phyloP scores from a whole-genome alignment of 306 rosid genomes.

The Carpinus fangiana region DNA sequence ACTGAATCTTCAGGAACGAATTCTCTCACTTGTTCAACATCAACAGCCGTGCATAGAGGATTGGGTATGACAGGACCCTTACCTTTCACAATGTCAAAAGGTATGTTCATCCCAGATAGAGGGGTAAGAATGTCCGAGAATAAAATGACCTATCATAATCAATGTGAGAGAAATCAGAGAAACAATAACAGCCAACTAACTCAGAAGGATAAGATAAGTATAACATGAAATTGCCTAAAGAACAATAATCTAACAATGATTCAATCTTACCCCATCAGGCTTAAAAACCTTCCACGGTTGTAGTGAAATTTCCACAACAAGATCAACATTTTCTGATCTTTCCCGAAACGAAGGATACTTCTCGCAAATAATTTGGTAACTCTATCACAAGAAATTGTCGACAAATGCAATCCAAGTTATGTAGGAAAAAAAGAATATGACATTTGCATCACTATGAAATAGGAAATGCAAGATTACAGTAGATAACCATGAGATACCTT shows the following conservation, averaged over 20 bases:
- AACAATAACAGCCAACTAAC: constrained; percentile 8
- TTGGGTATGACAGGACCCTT: constrained; percentile 88
- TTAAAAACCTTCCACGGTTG: constrained; percentile 96
- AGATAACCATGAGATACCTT: constrained; percentile 1
- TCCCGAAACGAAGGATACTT: constrained; percentile 91
- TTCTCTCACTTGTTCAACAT: constrained; percentile 77
- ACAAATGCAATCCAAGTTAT: constrained; percentile 28
- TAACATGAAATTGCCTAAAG: not conserved
- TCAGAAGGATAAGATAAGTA: not conserved
- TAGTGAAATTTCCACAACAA: constrained; percentile 87
- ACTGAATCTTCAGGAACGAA: constrained; percentile 93
- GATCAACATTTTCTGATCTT: constrained; percentile 93
- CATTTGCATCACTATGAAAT: not conserved
- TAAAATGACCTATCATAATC: constrained; percentile 72
- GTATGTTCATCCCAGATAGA: constrained; percentile 96
- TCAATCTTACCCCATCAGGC: constrained; percentile 84
- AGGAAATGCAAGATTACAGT: constrained; percentile 5
- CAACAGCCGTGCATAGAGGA: constrained; percentile 61
- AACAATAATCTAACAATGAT: constrained; percentile 1
- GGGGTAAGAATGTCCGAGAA: constrained; percentile 98
- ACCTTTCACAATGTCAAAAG: constrained; percentile 97
- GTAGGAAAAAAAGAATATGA: not conserved
- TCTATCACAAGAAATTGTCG: constrained; percentile 45
- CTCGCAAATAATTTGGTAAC: constrained; percentile 88
- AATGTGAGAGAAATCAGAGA: constrained; percentile 21